A percentile compares a stretch with the other conserved stretches of the same genome.
phyloP scores from a whole-genome alignment of 2,329 filamentous ascomycete species.

The Stemphylium beticola region DNA sequence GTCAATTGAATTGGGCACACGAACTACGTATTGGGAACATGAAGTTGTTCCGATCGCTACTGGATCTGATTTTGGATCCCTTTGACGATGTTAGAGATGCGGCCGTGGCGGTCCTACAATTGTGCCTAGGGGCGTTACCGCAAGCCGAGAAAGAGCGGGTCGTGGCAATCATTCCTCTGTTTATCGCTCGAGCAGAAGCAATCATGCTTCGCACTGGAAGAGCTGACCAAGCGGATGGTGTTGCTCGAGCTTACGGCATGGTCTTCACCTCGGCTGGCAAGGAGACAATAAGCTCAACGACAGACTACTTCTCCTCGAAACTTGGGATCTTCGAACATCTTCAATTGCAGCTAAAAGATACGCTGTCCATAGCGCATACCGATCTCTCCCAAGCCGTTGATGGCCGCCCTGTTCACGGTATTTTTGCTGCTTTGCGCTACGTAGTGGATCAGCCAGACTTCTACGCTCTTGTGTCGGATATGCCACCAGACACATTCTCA shows the following conservation, averaged over 20 bases:
- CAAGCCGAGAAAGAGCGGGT: constrained; percentile 14
- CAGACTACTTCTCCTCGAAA: constrained; percentile 34
- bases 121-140: constrained; percentile 35
- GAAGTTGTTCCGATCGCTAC: constrained; percentile 64
- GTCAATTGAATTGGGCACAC: constrained; percentile 59
- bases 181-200: constrained; percentile 53
- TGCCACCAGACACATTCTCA: constrained; percentile 13
- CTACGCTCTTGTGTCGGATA: constrained; percentile 24
- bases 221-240: constrained; percentile 90
- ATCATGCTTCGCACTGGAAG: constrained; percentile 74
- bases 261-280: constrained; percentile 63
- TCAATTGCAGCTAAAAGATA: constrained; percentile 67
- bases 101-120: constrained; percentile 54
- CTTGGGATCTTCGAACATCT: constrained; percentile 63
- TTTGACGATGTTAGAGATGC: constrained; percentile 85
- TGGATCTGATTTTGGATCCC: constrained; percentile 84
- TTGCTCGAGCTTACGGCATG: constrained; percentile 77
- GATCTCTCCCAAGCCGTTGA: constrained; percentile 69
- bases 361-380: constrained; percentile 66
- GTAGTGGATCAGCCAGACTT: constrained; percentile 55
- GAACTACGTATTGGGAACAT: constrained; percentile 53
- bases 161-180: constrained; percentile 27
- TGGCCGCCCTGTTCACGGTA: constrained; percentile 55
- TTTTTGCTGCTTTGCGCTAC: constrained; percentile 54
- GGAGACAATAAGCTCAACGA: neutral